These are phyloP conservation scores for Venturia oleaginea DNA, from an alignment of 2,329 filamentous ascomycete genomes.

Conservation along the genomic window DNA sequence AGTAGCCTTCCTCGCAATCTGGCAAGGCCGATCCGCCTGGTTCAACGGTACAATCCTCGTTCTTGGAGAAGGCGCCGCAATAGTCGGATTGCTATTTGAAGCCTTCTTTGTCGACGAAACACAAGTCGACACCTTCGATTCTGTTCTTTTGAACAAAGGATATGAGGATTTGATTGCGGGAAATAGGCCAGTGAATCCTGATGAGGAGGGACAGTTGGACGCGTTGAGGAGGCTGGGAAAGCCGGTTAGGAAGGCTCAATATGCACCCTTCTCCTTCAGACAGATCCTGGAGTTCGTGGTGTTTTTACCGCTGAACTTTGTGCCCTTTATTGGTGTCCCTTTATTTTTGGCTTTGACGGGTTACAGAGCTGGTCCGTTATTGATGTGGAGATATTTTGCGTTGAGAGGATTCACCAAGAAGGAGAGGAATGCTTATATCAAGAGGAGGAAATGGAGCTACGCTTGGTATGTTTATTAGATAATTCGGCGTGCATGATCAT, in stretches of 20 bases:
- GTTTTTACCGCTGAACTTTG: slow-evolving; percentile 65
- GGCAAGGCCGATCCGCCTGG: slow-evolving; percentile 81
- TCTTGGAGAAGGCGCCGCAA: slow-evolving; percentile 55
- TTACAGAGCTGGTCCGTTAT: slow-evolving; percentile 75
- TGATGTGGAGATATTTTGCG: slow-evolving; percentile 86
- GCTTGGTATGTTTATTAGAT: slow-evolving; percentile 52
- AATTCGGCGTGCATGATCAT: slow-evolving; percentile 1
- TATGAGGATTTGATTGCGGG: slow-evolving; percentile 42
- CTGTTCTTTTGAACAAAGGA: slow-evolving; percentile 31
- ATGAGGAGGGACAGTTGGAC: slow-evolving; percentile 43
- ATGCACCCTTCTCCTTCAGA: slow-evolving; percentile 81
- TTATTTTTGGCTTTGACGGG: slow-evolving; percentile 85
- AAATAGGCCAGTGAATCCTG: slow-evolving; percentile 53
- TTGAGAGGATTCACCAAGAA: slow-evolving; percentile 65
- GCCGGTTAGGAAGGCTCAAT: slow-evolving; percentile 65
- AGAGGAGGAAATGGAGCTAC: slow-evolving; percentile 66
- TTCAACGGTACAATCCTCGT: slow-evolving; percentile 80
- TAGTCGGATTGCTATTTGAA: slow-evolving; percentile 49
- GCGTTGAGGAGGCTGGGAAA: slow-evolving; percentile 75
- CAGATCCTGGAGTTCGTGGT: slow-evolving; percentile 77
- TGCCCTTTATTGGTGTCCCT: slow-evolving; percentile 73
- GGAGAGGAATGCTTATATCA: slow-evolving; percentile 62
- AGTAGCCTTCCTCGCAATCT: slow-evolving; percentile 79
- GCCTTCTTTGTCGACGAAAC: slow-evolving; percentile 57
- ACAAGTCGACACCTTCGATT: slow-evolving; percentile 74